Base-by-base conservation (phyloP, 2,329 filamentous ascomycete species). In the Neofusicoccum sp. region DNA sequence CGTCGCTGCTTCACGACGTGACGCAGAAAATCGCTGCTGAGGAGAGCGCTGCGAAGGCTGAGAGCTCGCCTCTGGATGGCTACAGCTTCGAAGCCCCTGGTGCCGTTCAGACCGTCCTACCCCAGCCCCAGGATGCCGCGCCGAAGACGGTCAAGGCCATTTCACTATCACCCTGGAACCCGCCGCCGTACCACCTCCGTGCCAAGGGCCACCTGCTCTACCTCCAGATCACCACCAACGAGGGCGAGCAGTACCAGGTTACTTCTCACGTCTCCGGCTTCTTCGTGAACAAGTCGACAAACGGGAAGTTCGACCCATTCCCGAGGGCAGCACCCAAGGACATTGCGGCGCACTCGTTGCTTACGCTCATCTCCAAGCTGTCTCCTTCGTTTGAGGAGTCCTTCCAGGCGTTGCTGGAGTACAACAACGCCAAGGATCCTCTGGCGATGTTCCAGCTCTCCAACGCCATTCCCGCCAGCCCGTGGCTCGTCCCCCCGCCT, bases 201-300 rank as follows among this genome's bases (percentile, higher is more conserved):
- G 92, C 96, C 74, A 92, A 91, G 74, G 95, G 95, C 28, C 95
- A 99, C 76, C 82, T 99, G 64, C 84, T 99, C 54, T 99, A 99
- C 77, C 84, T 99, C 22, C 84, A 92, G 66, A 84, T 95, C 47
- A 94, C 90, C 14, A 98, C 93, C 63, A 94, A 92, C 70, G 95
- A 99, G 78, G 93, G 93, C 66, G 95, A 99, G 79, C 92, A 96
- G 76, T 89, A 90, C 77, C 93, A 97, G 77, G 90, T 99, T 72
- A 99, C 96, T 8, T 87, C 92, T 12, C 92, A 97, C 71, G 90
- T 97, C 56, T 93, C 93, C 12, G 95, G 95, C 22, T 99, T 99
- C 83, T 99, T 89, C 76, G 90, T 98, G 72, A 99, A 97, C 84
- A 97, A 93, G 78, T 97, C 91, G 34, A 95, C 92, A 61, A 97